phyloP scores from a whole-genome alignment of 805 yeast genomes.

The Candida quercuum region DNA sequence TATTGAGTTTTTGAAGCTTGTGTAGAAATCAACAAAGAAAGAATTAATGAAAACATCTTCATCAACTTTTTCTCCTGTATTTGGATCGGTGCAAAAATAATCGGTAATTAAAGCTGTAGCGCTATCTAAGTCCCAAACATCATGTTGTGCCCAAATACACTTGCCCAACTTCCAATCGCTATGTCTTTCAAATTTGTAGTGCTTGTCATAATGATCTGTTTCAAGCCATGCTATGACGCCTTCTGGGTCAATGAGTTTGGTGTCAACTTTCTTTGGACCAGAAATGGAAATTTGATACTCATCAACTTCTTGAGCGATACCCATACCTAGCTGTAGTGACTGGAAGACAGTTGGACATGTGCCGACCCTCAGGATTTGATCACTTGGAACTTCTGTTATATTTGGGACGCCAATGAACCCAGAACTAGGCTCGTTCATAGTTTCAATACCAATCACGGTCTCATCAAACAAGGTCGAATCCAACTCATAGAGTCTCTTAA shows the following conservation, averaged over 20 bases:
- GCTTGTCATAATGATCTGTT: constrained; percentile 47
- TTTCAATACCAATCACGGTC: constrained; percentile 73
- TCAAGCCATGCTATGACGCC: constrained; percentile 69
- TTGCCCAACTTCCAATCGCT: constrained; percentile 62
- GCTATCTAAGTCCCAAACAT: constrained; percentile 58
- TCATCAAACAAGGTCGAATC: constrained; percentile 42
- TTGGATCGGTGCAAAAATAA: constrained; percentile 43
- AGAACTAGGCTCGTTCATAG: constrained; percentile 77
- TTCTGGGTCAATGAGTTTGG: constrained; percentile 53
- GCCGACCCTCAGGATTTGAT: constrained; percentile 66
- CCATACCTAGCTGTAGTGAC: constrained; percentile 72
- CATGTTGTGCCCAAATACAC: constrained; percentile 79
- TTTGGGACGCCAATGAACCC: constrained; percentile 68
- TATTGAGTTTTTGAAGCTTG: constrained; percentile 41
- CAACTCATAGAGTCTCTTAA: constrained; percentile 31
- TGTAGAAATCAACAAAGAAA: constrained; percentile 60
- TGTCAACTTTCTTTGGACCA: constrained; percentile 70
- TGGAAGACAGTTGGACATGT: constrained; percentile 82
- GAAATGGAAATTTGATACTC: constrained; percentile 62
- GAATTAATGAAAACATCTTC: constrained; percentile 55
- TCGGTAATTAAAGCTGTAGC: constrained; percentile 37
- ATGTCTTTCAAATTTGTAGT: constrained; percentile 67
- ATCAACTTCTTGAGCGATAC: constrained; percentile 63
- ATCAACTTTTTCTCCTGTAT: constrained; percentile 36
- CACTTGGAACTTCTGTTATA: constrained; percentile 47